Evolutionary conservation across 2,329 filamentous ascomycete genomes (phyloP).

Genomic region (Calycina herbarum): DNA sequence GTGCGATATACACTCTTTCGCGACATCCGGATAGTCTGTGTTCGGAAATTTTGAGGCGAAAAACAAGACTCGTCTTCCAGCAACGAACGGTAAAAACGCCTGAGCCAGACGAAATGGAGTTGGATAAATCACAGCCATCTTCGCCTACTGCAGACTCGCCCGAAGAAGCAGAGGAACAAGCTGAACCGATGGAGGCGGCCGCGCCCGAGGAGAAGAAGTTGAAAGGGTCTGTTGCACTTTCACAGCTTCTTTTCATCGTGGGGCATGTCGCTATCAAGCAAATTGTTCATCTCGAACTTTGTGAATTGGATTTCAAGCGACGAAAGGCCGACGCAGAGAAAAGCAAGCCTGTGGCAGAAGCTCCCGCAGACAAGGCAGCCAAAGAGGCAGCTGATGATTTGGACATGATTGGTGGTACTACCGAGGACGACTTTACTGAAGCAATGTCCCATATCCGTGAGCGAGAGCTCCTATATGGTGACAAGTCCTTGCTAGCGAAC

Average conservation of each 20-base stretch:
- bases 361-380: slow-evolving; percentile 52
- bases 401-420: slow-evolving; percentile 94
- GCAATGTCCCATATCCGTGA: slow-evolving; percentile 83
- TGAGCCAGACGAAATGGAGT: slow-evolving; percentile 35
- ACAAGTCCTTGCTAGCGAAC: slow-evolving; percentile 79
- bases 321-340: slow-evolving; percentile 90
- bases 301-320: slow-evolving; percentile 96
- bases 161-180: slow-evolving; percentile 25
- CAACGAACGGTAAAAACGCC: slow-evolving; percentile 34
- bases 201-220: slow-evolving; percentile 47
- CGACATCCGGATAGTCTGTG: slow-evolving; percentile 93
- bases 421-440: slow-evolving; percentile 89
- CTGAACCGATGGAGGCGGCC: slow-evolving; percentile 11
- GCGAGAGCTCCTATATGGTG: slow-evolving; percentile 79
- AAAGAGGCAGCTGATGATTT: slow-evolving; percentile 81
- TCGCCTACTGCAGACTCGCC: slow-evolving; percentile 31
- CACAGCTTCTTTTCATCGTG: slow-evolving; percentile 90
- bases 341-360: slow-evolving; percentile 45
- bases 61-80: slow-evolving; percentile 78
- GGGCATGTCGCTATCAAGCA: slow-evolving; percentile 98
- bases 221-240: slow-evolving; percentile 73
- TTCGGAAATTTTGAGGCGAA: slow-evolving; percentile 84
- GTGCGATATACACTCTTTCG: slow-evolving; percentile 89
- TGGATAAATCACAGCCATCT: slow-evolving; percentile 36
- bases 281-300: slow-evolving; percentile 97